phyloP scores from a whole-genome alignment of 23 red algal genomes.

The Pyropia haitanensis region DNA sequence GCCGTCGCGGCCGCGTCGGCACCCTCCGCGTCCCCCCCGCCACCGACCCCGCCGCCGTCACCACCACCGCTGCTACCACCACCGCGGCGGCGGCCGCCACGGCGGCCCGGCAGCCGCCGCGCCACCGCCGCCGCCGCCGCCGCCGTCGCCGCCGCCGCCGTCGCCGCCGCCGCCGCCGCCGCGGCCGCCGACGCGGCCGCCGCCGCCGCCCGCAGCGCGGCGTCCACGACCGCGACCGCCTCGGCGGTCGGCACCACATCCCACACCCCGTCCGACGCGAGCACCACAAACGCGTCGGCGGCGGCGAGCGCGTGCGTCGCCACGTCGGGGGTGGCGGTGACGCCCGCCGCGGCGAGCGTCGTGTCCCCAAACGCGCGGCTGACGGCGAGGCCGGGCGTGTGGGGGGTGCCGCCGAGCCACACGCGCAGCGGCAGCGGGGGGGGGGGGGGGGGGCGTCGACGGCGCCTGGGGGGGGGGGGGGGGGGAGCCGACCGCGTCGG shows the following conservation, averaged over 20 bases:
- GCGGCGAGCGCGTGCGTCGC: background rate
- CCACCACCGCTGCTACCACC: no score
- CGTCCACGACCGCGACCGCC: conserved; percentile 24
- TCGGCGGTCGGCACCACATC: conserved; percentile 26
- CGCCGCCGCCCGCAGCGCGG: conserved; percentile 20
- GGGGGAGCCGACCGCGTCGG: no score
- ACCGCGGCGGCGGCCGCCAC: no score
- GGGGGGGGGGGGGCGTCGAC: no score
- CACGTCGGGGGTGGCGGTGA: conserved; percentile 53
- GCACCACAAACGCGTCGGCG: conserved; percentile 37
- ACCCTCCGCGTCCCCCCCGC: no score
- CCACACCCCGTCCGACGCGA: conserved; percentile 78
- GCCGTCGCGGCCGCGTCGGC: no score
- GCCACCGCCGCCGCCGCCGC: conserved; percentile 20
- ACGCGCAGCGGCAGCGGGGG: no score
- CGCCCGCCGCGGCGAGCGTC: conserved; percentile 18
- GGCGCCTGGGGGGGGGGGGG: no score
- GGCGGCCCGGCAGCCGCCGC: conserved; percentile 18
- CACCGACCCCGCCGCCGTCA: no score
- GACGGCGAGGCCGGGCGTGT: conserved; percentile 28
- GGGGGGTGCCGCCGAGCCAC: no score
- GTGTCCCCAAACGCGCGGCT: conserved; percentile 57
- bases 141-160: conserved; percentile 12
- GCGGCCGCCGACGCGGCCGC: conserved; percentile 11
- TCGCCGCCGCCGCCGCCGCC: conserved; percentile 16